Base-by-base conservation (phyloP, 2,329 filamentous ascomycete genomes). In the Penicillium polonicum region DNA sequence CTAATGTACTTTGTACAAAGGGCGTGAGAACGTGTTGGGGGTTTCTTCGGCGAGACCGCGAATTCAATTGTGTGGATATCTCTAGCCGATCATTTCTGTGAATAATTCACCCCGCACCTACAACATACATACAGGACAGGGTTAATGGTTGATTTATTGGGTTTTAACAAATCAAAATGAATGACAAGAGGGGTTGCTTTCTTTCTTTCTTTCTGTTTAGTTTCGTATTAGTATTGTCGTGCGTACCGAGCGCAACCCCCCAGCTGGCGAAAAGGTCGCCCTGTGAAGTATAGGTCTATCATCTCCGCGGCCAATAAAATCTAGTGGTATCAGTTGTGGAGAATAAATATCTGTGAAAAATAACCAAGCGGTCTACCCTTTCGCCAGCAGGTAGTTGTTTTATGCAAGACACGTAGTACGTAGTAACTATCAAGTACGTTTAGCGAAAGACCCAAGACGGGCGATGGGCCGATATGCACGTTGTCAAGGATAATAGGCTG, bases 71-170 rank as follows among this genome's bases (percentile, higher is more conserved):
- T 31, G 53, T 52, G 53, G 53, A 44, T 48, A 25, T 39, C 3
- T 46, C n/a, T 35, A 56, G 53, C 39, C 53, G 46, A 55, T 51
- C 53, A 43, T 56, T 43, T 25, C 46, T 45, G 21, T 51, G 53
- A 42, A 42, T 48, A 35, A 27, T 29, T 38, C 50, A 42, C 49
- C 55, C 55, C 35, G 54, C 55, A 48, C 55, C 15, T 49, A 45
- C 42, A 12, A 48, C 55, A 10, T 49, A 45, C 42, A 12, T 41
- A 15, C 38, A 23, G n/a, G 52, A 27, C 6, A 41, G 27, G 27
- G 13, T 53, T n/a, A 27, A 44, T 35, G 13, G 38, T n/a, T 19
- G 13, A 25, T 36, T 36, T 12, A 15, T 27, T 27, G 23, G 21
- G 9, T 5, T 3, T 36, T 13, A 23, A 12, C 8, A 21, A 42